Percentiles rank a stretch among this genome's conserved stretches.
Evolutionary conservation across 1,139 yeast genomes (phyloP).

Genomic region (Saccharomyces pastorianus): DNA sequence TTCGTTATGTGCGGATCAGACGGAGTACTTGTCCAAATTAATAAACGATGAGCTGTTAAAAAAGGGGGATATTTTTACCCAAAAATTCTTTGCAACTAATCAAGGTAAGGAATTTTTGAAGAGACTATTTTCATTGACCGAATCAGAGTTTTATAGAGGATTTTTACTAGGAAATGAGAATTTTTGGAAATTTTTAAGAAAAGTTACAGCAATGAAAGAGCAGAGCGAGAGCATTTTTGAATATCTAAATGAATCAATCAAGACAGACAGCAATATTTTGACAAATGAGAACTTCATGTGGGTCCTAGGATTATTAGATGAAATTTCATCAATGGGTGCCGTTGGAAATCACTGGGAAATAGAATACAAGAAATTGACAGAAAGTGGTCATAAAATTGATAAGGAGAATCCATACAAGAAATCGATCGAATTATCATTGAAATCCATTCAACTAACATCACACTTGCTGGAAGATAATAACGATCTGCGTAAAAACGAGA

Average conservation of each 20-base stretch:
- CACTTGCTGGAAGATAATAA: slow-evolving; percentile 35
- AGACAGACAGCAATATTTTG: slow-evolving; percentile 36
- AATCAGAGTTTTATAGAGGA: slow-evolving; percentile 43
- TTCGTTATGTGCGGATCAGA: slow-evolving; percentile 21
- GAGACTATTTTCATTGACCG: slow-evolving; percentile 48
- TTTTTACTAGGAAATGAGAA: slow-evolving; percentile 39
- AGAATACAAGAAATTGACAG: slow-evolving; percentile 40
- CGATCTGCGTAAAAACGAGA: slow-evolving; percentile 24
- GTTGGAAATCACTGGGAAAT: slow-evolving; percentile 73
- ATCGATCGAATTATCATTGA: slow-evolving; percentile 50
- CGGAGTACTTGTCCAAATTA: slow-evolving; percentile 2
- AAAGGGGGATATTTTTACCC: slow-evolving; percentile 21
- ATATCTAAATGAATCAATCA: slow-evolving; percentile 42
- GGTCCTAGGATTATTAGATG: slow-evolving; percentile 65
- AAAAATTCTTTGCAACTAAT: slow-evolving; percentile 27
- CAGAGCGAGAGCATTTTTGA: slow-evolving; percentile 44
- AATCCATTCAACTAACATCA: slow-evolving; percentile 54
- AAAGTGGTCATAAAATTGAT: slow-evolving; percentile 38
- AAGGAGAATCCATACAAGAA: slow-evolving; percentile 45
- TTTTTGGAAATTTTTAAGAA: slow-evolving; percentile 58
- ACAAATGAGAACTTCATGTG: slow-evolving; percentile 49
- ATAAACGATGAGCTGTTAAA: slow-evolving; percentile 23
- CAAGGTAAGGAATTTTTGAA: slow-evolving; percentile 45
- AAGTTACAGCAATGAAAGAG: slow-evolving; percentile 48
- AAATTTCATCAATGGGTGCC: slow-evolving; percentile 76